Evolutionary conservation across 495 filamentous ascomycete genomes (phyloP).

Genomic region (Tricharina praecox): DNA sequence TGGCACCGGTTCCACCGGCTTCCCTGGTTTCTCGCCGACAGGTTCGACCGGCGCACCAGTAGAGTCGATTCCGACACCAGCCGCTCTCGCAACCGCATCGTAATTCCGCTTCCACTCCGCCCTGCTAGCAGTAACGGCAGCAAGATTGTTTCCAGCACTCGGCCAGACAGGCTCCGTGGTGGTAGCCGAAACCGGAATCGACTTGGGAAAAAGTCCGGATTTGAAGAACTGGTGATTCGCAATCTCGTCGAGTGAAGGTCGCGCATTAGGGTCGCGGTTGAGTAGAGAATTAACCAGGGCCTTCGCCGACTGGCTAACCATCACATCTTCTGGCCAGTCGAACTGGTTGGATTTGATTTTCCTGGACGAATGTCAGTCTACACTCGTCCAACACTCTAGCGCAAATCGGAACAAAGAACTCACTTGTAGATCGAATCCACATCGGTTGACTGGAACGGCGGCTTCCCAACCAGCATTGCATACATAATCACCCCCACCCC

Average conservation of each 20-base stretch:
- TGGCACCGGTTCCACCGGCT: slow-evolving; percentile 17
- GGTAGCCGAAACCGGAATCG: slow-evolving; percentile 17
- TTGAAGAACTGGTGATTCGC: slow-evolving; percentile 72
- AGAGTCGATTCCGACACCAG: slow-evolving; percentile 20
- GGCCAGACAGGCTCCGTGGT: slow-evolving; percentile 20
- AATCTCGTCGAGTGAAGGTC: slow-evolving; percentile 64
- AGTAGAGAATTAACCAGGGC: slow-evolving; percentile 60
- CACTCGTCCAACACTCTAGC: too few species aligned
- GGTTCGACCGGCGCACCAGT: slow-evolving; percentile 12
- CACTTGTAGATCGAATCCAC: slow-evolving; percentile 62
- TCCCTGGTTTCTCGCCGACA: slow-evolving; percentile 19
- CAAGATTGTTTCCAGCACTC: slow-evolving; percentile 13
- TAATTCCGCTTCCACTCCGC: slow-evolving; percentile 23
- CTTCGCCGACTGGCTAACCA: slow-evolving; percentile 37
- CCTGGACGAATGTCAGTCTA: slow-evolving; percentile 19
- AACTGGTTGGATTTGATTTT: slow-evolving; percentile 23
- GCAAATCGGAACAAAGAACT: too few species aligned
- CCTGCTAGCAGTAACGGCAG: slow-evolving; percentile 12
- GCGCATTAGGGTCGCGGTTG: slow-evolving; percentile 49
- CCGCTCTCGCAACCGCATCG: slow-evolving; percentile 21
- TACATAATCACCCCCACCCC: slow-evolving; percentile 89
- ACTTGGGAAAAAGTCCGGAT: slow-evolving; percentile 38
- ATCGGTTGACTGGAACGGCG: slow-evolving; percentile 73
- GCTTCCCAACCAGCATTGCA: slow-evolving; percentile 78
- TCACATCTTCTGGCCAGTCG: slow-evolving; percentile 20